Evolutionary conservation across 768 basidiomycete species (phyloP).

Genomic region (Calocybe cyanea): DNA sequence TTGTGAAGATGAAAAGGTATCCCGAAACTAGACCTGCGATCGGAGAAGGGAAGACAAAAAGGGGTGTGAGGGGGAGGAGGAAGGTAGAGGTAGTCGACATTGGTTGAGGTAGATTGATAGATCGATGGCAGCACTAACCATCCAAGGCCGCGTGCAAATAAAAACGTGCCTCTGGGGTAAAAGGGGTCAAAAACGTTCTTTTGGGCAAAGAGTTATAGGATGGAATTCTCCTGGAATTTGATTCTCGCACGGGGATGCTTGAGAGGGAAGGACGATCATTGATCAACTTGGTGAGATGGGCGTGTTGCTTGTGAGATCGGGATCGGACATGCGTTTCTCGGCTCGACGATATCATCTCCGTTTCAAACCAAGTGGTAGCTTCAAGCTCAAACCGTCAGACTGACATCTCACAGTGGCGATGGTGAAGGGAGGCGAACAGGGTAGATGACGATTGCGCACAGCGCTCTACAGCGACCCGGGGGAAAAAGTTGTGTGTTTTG

Average conservation of each 20-base stretch:
- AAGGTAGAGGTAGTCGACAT: slow-evolving; percentile 4
- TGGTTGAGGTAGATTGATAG: slow-evolving; percentile 21
- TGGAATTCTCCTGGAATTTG: slow-evolving; percentile 31
- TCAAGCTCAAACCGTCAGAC: slow-evolving; percentile 27
- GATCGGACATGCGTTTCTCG: slow-evolving; percentile 23
- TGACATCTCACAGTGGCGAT: slow-evolving; percentile 17
- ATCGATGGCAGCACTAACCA: slow-evolving; percentile 16
- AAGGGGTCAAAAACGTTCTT: not conserved
- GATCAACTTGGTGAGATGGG: slow-evolving; percentile 37
- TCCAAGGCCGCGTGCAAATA: slow-evolving; percentile 21
- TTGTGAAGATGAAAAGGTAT: slow-evolving; percentile 10
- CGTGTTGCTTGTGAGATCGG: slow-evolving; percentile 22
- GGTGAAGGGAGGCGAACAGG: slow-evolving; percentile 12
- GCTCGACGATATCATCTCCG: slow-evolving; percentile 15
- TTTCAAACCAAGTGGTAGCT: slow-evolving; percentile 18
- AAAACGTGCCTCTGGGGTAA: slow-evolving; percentile 17
- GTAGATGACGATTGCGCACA: slow-evolving; percentile 16
- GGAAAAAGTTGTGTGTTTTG: slow-evolving; percentile 14
- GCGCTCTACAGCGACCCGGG: slow-evolving; percentile 21
- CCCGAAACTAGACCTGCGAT: slow-evolving; percentile 11
- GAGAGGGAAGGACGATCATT: slow-evolving; percentile 33
- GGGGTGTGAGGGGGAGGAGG: not conserved
- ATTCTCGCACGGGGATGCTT: slow-evolving; percentile 22
- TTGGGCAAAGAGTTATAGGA: slow-evolving; percentile 6
- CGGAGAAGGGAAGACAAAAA: not conserved